Evolutionary conservation across 441 rosid genomes (phyloP).

Genomic region (Adansonia gregorii): DNA sequence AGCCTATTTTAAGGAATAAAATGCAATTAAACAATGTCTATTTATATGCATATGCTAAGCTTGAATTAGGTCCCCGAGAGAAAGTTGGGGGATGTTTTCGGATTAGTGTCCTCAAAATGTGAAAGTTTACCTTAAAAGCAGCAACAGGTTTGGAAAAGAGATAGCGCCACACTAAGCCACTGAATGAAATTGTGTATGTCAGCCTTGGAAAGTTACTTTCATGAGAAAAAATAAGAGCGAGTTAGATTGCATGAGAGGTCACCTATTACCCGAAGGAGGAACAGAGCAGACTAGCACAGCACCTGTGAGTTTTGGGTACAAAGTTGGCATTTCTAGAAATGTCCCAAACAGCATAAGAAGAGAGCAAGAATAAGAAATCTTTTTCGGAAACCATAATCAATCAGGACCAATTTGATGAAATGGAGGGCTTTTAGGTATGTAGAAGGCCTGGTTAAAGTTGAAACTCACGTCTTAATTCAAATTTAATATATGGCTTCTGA

Average conservation of each 20-base stretch:
- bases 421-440: background rate
- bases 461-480: background rate
- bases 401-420: background rate
- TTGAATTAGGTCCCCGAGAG: background rate
- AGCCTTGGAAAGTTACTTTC: slow-evolving; percentile 16
- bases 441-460: slow-evolving; percentile 3
- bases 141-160: slow-evolving; percentile 84
- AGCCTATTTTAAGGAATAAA: background rate
- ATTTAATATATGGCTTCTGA: slow-evolving; percentile 1
- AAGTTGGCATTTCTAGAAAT: slow-evolving; percentile 41
- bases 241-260: slow-evolving; percentile 30
- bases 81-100: background rate
- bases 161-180: slow-evolving; percentile 87
- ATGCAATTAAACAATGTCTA: background rate
- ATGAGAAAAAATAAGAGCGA: slow-evolving; percentile 14
- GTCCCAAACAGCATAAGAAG: slow-evolving; percentile 25
- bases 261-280: slow-evolving; percentile 94
- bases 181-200: slow-evolving; percentile 40
- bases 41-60: background rate
- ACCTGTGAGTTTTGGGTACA: slow-evolving; percentile 66
- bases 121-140: slow-evolving; percentile 73
- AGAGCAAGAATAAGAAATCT: background rate
- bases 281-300: slow-evolving; percentile 85
- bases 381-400: background rate
- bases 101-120: slow-evolving; percentile 16